Evolutionary conservation across 495 filamentous ascomycete genomes (phyloP), one percentile per base, ranked within the genome.

Genomic region (Amorphotheca resinae): DNA sequence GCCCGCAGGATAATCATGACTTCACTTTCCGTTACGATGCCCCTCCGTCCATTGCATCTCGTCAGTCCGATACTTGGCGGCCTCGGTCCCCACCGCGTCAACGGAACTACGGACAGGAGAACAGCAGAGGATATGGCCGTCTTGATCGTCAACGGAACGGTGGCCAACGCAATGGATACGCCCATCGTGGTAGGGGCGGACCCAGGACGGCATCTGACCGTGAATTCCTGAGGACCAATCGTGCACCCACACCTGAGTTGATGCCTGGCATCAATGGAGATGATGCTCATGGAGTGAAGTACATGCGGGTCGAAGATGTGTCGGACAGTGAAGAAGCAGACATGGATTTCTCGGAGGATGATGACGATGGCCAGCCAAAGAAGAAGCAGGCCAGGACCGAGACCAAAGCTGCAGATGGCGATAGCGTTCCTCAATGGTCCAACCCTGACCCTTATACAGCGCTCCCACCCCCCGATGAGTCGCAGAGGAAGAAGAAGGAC

Each of bases 361-460:
- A 70, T 28, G 40, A 52, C 28, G 44, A 63, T 15, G 73, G 74
- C 40, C 46, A 61, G 9, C 53, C 57, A 9, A 50, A 33, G 14
- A 59, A 54, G 49, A 60, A 60, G 40, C 48, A 51, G 15, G 38
- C 44, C 5, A 31, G 51, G 5, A 50, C 49, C 6, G 46, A 40
- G 2, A 38, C 20, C 12, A 51, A 56, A 32, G 49, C 60, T 7
- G 44, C 59, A 8, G 61, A 68, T 20, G 68, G 67, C 33, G 51
- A 67, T 47, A 60, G 54, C 47, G 44, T 59, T 2, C 86, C 86
- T 0, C 82, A 79, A 59, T 95, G 87, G 87, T 93, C 85, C 1
- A 95, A 95, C 52, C 86, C 87, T 3, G 87, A 95, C 60, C 85
- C 86, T 0, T 95, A 94, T 61, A 91, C 83, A 2, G 79, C 68